A percentile compares a stretch with the other conserved stretches of the same genome.
phyloP scores from a whole-genome alignment of 2,329 filamentous ascomycete genomes.

The Pseudogymnoascus sp. region DNA sequence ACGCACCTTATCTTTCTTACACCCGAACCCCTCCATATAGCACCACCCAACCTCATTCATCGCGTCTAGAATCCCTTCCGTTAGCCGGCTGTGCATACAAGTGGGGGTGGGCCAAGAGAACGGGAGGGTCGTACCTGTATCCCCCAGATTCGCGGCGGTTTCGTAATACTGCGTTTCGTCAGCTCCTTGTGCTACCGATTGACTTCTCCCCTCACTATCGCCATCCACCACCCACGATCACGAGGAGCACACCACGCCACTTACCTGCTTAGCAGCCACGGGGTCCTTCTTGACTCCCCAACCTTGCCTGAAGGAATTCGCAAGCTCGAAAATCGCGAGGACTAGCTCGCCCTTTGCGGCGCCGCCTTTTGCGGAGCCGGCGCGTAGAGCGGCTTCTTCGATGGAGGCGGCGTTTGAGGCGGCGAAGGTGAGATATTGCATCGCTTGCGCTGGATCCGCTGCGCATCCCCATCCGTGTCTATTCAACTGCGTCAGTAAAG shows the following conservation, averaged over 20 bases:
- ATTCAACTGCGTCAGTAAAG: neutral
- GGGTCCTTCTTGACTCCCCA: constrained; percentile 88
- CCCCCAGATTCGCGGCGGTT: constrained; percentile 90
- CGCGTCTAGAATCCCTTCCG: constrained; percentile 52
- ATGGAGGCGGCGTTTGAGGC: constrained; percentile 84
- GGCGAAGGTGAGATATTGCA: constrained; percentile 79
- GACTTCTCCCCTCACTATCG: constrained; percentile 9
- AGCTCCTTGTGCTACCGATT: neutral
- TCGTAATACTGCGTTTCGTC: constrained; percentile 73
- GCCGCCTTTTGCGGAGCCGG: constrained; percentile 87
- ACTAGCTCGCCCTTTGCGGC: constrained; percentile 94
- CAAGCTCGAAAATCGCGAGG: constrained; percentile 91
- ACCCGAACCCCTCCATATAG: constrained; percentile 92
- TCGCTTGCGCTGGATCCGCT: constrained; percentile 62
- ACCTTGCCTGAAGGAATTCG: constrained; percentile 85
- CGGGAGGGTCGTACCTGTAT: constrained; percentile 53
- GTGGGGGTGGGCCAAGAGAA: neutral
- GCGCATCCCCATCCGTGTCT: constrained; percentile 91
- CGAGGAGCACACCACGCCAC: constrained; percentile 22
- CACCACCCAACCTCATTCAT: constrained; percentile 98
- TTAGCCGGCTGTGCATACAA: neutral
- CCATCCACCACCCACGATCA: neutral
- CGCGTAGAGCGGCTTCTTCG: constrained; percentile 74
- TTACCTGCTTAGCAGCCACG: constrained; percentile 67
- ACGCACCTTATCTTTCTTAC: constrained; percentile 96